Percentiles rank a stretch among this genome's conserved stretches.
These are phyloP conservation scores for Kuraishia molischiana DNA, from an alignment of 805 yeast species.

Conservation along the genomic window DNA sequence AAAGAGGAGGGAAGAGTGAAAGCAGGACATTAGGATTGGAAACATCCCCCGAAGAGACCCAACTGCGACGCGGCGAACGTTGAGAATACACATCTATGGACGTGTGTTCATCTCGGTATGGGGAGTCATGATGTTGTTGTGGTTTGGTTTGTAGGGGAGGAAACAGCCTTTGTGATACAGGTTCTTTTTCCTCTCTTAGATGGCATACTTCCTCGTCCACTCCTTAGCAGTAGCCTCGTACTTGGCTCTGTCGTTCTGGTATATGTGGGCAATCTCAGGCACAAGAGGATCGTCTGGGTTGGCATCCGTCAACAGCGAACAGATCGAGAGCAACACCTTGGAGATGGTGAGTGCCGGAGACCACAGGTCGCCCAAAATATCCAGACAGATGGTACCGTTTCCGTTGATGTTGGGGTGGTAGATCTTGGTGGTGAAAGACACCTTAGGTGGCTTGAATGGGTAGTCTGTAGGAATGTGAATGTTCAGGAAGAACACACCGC, in stretches of 20 bases:
- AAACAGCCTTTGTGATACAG: too few relatives aligned
- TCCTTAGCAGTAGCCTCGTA: constrained; percentile 96
- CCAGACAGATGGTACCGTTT: constrained; percentile 93
- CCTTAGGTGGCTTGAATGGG: constrained; percentile 98
- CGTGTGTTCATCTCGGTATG: too few relatives aligned
- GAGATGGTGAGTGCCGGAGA: constrained; percentile 97
- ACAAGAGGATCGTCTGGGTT: constrained; percentile 99
- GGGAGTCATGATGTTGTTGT: too few relatives aligned
- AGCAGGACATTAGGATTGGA: too few relatives aligned
- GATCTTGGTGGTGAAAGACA: constrained; percentile 86
- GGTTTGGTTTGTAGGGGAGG: too few relatives aligned
- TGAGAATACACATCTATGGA: too few relatives aligned
- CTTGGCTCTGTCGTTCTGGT: constrained; percentile 87
- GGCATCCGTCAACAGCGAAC: constrained; percentile 94
- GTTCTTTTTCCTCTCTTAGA: too few relatives aligned
- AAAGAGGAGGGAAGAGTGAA: too few relatives aligned
- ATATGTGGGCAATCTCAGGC: constrained; percentile 95
- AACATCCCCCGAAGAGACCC: too few relatives aligned
- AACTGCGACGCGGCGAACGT: too few relatives aligned
- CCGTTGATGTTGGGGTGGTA: constrained; percentile 97
- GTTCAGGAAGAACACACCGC: constrained; percentile 89
- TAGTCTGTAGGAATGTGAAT: constrained; percentile 98
- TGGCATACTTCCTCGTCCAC: constrained; percentile 98
- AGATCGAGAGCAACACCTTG: constrained; percentile 87
- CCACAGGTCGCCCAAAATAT: constrained; percentile 97